Base-by-base conservation (phyloP, 192 early-diverging fungal genomes). In the Pilaira anomala region DNA sequence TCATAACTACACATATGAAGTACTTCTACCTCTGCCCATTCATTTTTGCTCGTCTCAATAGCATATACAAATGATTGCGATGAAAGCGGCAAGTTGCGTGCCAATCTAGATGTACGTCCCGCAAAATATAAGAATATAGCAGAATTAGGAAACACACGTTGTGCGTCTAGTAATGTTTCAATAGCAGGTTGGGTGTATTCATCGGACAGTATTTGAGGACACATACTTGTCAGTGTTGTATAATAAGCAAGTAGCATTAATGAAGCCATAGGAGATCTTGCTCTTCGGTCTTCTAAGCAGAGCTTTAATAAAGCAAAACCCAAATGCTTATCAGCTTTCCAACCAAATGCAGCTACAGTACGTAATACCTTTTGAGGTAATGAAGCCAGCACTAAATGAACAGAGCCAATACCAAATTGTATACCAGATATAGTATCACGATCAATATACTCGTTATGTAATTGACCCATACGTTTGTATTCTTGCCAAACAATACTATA, bases 291-390 rank as follows among this genome's bases (percentile, higher is more conserved):
- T 39, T 76, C 73, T 41, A 83, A 65, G 40, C 74, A 73, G 30
- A 77, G 67, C 33, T 75, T 74, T 12, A 84, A 58, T 22, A 84
- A 44, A 12, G 78, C 80, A 52, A 84, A 76, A 11, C 82, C 82
- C 45, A 84, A 71, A 25, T 77, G 67, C 60, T 77, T 78, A 67
- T 83, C 77, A 4, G 77, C 78, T 33, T 67, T 72, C 75, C 79
- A 84, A 8, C 80, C 82, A 52, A 84, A 80, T 2, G 80, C 75
- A 1, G 79, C 68, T 26, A 84, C 74, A n/a, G 81, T 60, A 3
- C 49, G 49, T 19, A 68, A 25, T 8, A 74, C 52, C 19, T 74
- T 74, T 29, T 57, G 62, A 42, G 72, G 72, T 30, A 74, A 46
- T 5, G 51, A 64, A 18, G 72, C 58, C 24, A 74, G 48, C 1